Evolutionary conservation across 805 yeast genomes (phyloP).

Genomic region (Metschnikowia matae): DNA sequence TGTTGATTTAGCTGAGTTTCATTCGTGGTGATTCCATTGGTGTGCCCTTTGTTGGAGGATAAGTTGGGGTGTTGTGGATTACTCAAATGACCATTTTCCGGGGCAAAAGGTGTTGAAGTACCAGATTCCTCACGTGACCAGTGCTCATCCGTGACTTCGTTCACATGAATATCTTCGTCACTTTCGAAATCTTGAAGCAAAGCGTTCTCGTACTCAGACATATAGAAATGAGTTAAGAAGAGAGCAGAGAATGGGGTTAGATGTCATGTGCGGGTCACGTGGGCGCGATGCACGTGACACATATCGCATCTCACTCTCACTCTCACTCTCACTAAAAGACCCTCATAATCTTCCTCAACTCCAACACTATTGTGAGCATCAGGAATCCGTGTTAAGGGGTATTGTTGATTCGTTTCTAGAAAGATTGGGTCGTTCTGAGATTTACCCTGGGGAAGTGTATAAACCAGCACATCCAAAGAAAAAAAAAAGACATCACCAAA

Average conservation of each 20-base stretch:
- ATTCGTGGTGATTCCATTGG: too few species aligned
- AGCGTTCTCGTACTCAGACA: slow-evolving; percentile 37
- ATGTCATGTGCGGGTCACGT: neutral
- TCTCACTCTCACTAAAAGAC: too few species aligned
- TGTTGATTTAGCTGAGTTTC: too few species aligned
- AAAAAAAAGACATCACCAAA: too few species aligned
- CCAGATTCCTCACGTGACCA: neutral
- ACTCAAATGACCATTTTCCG: neutral
- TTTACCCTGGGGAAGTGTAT: too few species aligned
- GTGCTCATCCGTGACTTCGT: neutral
- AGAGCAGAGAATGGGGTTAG: neutral
- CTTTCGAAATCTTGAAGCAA: slow-evolving; percentile 40
- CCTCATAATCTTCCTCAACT: neutral
- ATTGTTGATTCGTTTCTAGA: too few species aligned
- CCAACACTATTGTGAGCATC: neutral
- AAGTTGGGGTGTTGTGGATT: too few species aligned
- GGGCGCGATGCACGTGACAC: neutral
- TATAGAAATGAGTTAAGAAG: neutral
- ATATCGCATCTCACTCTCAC: too few species aligned
- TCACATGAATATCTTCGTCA: slow-evolving; percentile 11
- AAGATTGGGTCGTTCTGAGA: too few species aligned
- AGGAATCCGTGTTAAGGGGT: too few species aligned
- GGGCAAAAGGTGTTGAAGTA: neutral
- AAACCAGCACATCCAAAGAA: too few species aligned
- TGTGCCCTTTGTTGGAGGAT: too few species aligned